Conservation (phyloP, 208 protist genomes). For the Crithidia fasciculata region DNA sequence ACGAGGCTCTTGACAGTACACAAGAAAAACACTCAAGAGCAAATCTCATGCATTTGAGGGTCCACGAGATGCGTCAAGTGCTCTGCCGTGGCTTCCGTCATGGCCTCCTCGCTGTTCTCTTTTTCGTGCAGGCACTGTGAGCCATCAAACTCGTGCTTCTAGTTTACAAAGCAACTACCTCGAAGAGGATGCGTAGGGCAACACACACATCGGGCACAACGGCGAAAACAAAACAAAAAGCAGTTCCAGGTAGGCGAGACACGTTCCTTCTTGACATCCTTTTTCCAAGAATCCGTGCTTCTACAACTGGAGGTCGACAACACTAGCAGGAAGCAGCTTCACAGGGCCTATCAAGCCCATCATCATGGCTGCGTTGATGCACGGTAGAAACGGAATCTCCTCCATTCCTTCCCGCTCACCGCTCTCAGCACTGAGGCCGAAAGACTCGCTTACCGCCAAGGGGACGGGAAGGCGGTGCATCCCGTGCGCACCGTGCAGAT, state of each 20-base stretch:
- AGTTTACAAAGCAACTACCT: too few species aligned
- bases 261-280: too few species aligned
- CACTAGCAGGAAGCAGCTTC: slow-evolving; percentile 37
- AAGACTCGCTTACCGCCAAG: slow-evolving; percentile 9
- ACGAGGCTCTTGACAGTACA: too few species aligned
- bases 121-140: too few species aligned
- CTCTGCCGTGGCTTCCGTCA: too few species aligned
- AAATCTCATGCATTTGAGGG: too few species aligned
- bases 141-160: too few species aligned
- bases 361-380: slow-evolving; percentile 66
- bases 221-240: not conserved
- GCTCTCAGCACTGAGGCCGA: not conserved
- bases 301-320: slow-evolving; percentile 56
- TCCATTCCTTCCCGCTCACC: not conserved
- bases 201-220: not conserved
- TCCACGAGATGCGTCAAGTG: too few species aligned
- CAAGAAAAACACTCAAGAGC: too few species aligned
- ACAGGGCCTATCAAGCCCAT: slow-evolving; percentile 6
- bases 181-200: not conserved
- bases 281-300: not conserved
- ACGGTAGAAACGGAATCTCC: slow-evolving; percentile 43
- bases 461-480: slow-evolving; percentile 49
- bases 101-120: too few species aligned
- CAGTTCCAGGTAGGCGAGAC: too few species aligned
- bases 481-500: slow-evolving; percentile 59